These are phyloP conservation scores for Globisporangium solare DNA, from an alignment of 352 stramenopile species.

Conservation along the genomic window DNA sequence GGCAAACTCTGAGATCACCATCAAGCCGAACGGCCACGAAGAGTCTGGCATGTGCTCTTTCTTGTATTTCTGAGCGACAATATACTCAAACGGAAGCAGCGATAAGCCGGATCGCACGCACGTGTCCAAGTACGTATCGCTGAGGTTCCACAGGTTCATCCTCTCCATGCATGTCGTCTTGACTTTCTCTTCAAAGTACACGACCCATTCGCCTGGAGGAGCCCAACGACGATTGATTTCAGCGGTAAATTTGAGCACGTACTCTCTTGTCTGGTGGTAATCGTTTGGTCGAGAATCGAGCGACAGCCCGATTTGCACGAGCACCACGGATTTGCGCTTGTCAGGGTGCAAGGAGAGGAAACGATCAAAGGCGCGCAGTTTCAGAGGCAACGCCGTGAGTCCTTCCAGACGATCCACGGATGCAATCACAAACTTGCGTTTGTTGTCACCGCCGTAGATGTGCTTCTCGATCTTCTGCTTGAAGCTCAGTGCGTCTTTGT, in stretches of 20 bases:
- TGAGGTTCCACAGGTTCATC: conserved; percentile 63
- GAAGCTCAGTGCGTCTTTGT: conserved; percentile 25
- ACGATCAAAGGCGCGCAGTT: conserved; percentile 94
- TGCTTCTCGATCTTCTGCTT: conserved; percentile 32
- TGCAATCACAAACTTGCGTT: conserved; percentile 68
- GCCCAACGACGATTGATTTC: conserved; percentile 90
- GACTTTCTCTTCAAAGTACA: conserved; percentile 66
- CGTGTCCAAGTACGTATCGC: conserved; percentile 67
- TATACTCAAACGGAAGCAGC: conserved; percentile 75
- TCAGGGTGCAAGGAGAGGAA: conserved; percentile 90
- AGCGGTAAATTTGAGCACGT: conserved; percentile 86
- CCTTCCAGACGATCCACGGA: conserved; percentile 95
- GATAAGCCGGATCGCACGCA: conserved; percentile 64
- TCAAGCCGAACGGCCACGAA: conserved; percentile 62
- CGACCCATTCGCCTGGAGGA: conserved; percentile 43
- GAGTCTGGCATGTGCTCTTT: conserved; percentile 30
- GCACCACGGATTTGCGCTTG: conserved; percentile 59
- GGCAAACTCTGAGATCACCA: conserved; percentile 96
- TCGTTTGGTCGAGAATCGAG: conserved; percentile 87
- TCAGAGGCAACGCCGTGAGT: conserved; percentile 94
- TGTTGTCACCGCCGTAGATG: conserved; percentile 24
- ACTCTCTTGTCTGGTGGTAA: conserved; percentile 90
- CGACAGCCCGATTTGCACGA: conserved; percentile 72
- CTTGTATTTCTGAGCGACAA: conserved; percentile 59
- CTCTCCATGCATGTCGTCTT: conserved; percentile 67